These are phyloP conservation scores for Iris macrosiphon DNA, from an alignment of 106 monocot genomes.

Conservation along the genomic window DNA sequence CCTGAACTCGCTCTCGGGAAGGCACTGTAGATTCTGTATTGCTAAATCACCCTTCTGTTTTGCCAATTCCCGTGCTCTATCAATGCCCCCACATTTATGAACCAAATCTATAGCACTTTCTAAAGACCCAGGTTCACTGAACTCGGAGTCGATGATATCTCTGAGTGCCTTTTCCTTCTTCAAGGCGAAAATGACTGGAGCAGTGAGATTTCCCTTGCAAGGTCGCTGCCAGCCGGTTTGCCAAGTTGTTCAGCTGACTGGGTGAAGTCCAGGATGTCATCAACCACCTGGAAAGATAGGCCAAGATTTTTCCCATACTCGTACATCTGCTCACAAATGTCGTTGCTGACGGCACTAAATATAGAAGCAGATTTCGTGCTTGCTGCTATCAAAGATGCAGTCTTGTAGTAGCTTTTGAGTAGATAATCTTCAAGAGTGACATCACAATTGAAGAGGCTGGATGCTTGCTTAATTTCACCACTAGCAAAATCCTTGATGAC, in stretches of 20 bases:
- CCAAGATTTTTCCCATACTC: conserved; percentile 93
- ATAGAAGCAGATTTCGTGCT: conserved; percentile 91
- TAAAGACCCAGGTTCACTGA: conserved; percentile 63
- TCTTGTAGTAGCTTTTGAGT: conserved; percentile 95
- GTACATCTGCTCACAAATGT: conserved; percentile 64
- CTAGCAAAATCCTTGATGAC: conserved; percentile 99
- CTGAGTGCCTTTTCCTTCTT: conserved; percentile 55
- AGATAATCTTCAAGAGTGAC: conserved; percentile 76
- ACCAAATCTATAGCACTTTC: conserved; percentile 64
- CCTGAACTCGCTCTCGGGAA: conserved; percentile 61
- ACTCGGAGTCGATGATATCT: conserved; percentile 87
- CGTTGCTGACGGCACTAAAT: conserved; percentile 45
- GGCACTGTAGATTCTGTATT: conserved; percentile 56
- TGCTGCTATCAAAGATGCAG: conserved; percentile 80
- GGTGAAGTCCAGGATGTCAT: conserved; percentile 95
- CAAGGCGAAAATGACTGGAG: conserved; percentile 90
- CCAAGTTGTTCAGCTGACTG: conserved; percentile 88
- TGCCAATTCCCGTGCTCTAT: conserved; percentile 65
- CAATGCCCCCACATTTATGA: conserved; percentile 52
- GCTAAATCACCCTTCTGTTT: conserved; percentile 71
- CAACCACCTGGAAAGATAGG: conserved; percentile 88
- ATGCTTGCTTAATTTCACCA: conserved; percentile 96
- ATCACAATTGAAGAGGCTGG: conserved; percentile 73
- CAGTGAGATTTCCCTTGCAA: conserved; percentile 95
- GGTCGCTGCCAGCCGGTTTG: conserved; percentile 76